Conservation (phyloP, 129 eudicot species). For the Erigeron canadensis region DNA sequence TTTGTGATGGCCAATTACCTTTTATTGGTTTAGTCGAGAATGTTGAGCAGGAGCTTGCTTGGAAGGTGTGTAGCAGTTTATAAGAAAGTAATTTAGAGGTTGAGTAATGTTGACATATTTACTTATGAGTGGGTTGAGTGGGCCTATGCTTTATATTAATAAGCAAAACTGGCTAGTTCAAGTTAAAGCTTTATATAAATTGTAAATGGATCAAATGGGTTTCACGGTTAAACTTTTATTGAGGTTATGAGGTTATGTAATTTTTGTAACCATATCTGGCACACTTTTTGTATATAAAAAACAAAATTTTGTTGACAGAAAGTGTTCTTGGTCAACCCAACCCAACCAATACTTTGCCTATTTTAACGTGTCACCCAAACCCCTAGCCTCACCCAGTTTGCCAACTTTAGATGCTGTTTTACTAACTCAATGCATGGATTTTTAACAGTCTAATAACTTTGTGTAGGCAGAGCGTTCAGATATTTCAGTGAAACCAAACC, state of each 20-base stretch:
- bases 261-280: background rate
- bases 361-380: background rate
- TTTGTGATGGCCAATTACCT: constrained; percentile 89
- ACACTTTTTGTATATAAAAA: background rate
- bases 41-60: constrained; percentile 89
- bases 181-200: background rate
- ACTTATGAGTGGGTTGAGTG: background rate
- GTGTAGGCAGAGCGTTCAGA: constrained; percentile 89
- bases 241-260: background rate
- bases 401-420: background rate
- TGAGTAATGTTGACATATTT: background rate
- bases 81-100: background rate
- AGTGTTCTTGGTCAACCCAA: background rate
- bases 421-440: background rate
- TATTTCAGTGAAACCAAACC: constrained; percentile 73
- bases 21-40: constrained; percentile 83
- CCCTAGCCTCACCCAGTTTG: background rate
- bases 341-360: background rate
- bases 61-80: constrained; percentile 65
- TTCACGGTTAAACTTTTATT: too few species aligned
- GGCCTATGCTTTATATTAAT: background rate
- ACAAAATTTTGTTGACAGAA: background rate
- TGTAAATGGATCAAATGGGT: background rate
- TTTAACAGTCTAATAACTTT: background rate
- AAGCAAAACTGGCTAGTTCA: background rate